Conservation (phyloP, 306 rosid genomes). For the Cyamopsis tetragonoloba region DNA sequence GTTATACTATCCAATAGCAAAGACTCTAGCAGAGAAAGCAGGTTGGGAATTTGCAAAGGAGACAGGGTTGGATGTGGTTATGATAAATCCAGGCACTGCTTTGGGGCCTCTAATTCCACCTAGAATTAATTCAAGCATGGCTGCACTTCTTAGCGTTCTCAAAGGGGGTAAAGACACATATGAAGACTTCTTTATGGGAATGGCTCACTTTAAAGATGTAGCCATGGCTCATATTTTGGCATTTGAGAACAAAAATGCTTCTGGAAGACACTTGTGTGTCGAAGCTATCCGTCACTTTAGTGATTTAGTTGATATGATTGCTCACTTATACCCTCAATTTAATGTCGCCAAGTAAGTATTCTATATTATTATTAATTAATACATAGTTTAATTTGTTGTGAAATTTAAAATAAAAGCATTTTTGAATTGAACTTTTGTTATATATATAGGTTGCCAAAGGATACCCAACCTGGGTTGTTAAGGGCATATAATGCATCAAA, state of each 20-base stretch:
- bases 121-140: constrained; percentile 76
- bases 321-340: constrained; percentile 72
- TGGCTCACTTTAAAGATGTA: constrained; percentile 81
- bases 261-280: constrained; percentile 75
- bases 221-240: constrained; percentile 81
- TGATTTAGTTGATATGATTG: constrained; percentile 60
- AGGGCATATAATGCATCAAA: constrained; percentile 55
- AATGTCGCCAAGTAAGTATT: constrained; percentile 53
- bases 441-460: constrained; percentile 59
- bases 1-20: constrained; percentile 43
- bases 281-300: constrained; percentile 78
- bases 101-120: constrained; percentile 76
- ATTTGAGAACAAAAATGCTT: constrained; percentile 64
- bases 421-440: no score
- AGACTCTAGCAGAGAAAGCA: constrained; percentile 76
- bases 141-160: constrained; percentile 61
- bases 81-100: constrained; percentile 82
- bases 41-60: constrained; percentile 74
- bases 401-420: no score
- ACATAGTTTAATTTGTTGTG: no score
- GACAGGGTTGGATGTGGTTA: constrained; percentile 75
- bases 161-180: constrained; percentile 74
- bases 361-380: no score
- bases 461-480: constrained; percentile 68
- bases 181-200: constrained; percentile 62